These are phyloP conservation scores for Tothia fuscella DNA, from an alignment of 2,329 filamentous ascomycete species.

Conservation along the genomic window DNA sequence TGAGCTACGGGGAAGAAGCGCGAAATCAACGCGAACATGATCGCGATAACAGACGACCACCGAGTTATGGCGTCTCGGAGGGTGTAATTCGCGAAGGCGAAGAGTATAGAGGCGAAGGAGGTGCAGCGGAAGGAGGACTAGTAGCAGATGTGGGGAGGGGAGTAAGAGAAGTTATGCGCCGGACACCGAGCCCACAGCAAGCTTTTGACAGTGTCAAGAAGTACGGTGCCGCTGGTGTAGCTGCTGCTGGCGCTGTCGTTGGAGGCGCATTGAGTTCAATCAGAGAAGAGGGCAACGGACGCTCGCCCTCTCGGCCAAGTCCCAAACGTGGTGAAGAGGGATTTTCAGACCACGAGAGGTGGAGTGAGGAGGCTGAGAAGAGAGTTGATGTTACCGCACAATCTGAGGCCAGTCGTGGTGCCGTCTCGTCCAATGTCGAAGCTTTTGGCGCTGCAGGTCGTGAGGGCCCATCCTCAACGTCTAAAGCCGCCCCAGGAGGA, in stretches of 20 bases:
- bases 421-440: conserved; percentile 21
- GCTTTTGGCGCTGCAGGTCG: conserved; percentile 17
- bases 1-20: conserved; percentile 32
- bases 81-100: conserved; percentile 28
- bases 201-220: conserved; percentile 74
- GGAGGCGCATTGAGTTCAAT: conserved; percentile 75
- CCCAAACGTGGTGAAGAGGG: conserved; percentile 13
- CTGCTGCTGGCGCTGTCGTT: conserved; percentile 70
- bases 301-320: conserved; percentile 40
- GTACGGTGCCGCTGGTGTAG: conserved; percentile 67
- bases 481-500: not conserved
- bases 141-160: conserved; percentile 69
- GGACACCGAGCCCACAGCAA: conserved; percentile 79
- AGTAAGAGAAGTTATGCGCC: conserved; percentile 65
- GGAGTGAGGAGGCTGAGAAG: conserved; percentile 80
- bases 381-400: conserved; percentile 23
- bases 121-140: conserved; percentile 44
- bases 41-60: not conserved
- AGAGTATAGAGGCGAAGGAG: not conserved
- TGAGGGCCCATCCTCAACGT: not conserved
- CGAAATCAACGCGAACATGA: not conserved
- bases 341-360: conserved; percentile 64
- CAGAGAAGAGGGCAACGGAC: conserved; percentile 64
- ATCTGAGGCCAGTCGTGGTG: conserved; percentile 23
- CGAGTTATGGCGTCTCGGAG: conserved; percentile 23